Conservation (phyloP, 768 basidiomycete genomes). For the Asterophora lycoperdoides region DNA sequence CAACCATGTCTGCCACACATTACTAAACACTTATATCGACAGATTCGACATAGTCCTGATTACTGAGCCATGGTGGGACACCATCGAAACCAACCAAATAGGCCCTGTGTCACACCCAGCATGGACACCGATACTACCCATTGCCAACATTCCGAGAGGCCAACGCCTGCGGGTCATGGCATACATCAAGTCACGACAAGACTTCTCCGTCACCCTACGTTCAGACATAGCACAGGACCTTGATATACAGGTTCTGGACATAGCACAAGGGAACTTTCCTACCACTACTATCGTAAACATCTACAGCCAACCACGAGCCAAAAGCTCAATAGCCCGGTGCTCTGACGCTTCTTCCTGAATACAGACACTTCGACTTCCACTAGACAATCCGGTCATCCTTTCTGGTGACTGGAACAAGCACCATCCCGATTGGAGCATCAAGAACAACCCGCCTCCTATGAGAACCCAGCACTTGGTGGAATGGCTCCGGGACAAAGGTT, state of each 20-base stretch:
- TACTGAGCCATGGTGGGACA: slow-evolving; percentile 23
- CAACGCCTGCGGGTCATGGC: slow-evolving; percentile 16
- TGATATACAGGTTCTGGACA: slow-evolving; percentile 22
- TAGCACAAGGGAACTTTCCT: slow-evolving; percentile 13
- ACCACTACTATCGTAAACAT: not conserved
- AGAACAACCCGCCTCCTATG: not conserved
- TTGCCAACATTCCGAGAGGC: not conserved
- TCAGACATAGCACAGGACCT: slow-evolving; percentile 20
- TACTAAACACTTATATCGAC: slow-evolving; percentile 15
- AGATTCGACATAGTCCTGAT: slow-evolving; percentile 22
- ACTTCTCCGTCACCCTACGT: slow-evolving; percentile 21
- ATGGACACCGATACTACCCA: slow-evolving; percentile 14
- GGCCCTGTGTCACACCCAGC: slow-evolving; percentile 7
- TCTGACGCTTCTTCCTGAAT: too few relatives aligned
- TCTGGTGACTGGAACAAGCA: slow-evolving; percentile 6
- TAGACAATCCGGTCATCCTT: not conserved
- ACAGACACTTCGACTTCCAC: not conserved
- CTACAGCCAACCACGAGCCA: too few relatives aligned
- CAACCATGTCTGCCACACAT: slow-evolving; percentile 5
- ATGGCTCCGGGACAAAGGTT: too few relatives aligned
- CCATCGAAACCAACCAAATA: slow-evolving; percentile 3
- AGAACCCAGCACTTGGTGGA: not conserved
- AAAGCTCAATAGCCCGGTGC: too few relatives aligned
- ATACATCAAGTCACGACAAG: slow-evolving; percentile 13
- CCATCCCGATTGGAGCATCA: not conserved